A percentile compares a stretch with the other conserved stretches of the same genome.
These are phyloP conservation scores for Paraphaeosphaeria sporulosa DNA, from an alignment of 2,329 filamentous ascomycete species.

Conservation along the genomic window DNA sequence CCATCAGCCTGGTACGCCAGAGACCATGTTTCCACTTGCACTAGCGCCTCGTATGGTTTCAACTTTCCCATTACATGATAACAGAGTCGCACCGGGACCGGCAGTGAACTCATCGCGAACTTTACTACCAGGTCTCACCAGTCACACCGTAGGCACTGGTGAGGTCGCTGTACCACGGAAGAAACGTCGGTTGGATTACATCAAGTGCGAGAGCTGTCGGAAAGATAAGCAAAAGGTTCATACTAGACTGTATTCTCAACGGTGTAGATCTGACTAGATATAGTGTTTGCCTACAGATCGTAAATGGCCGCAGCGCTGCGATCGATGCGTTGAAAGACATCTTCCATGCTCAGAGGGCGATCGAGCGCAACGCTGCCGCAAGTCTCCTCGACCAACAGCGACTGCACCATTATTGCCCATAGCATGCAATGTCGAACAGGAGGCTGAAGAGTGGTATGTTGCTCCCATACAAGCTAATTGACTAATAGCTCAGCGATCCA, in stretches of 20 bases:
- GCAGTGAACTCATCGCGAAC: neutral
- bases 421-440: neutral
- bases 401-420: neutral
- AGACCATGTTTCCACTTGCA: neutral
- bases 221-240: conserved; percentile 14
- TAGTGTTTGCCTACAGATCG: conserved; percentile 7
- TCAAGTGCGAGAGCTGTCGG: conserved; percentile 12
- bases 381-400: neutral
- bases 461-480: neutral
- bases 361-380: neutral
- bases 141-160: neutral
- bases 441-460: neutral
- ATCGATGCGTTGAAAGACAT: conserved; percentile 10
- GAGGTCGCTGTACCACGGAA: neutral
- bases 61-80: neutral
- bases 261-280: neutral
- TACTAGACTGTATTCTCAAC: neutral
- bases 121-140: neutral
- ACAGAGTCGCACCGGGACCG: neutral
- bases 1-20: neutral
- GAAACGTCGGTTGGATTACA: conserved; percentile 4
- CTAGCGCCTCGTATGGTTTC: neutral
- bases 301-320: neutral
- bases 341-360: conserved; percentile 13
- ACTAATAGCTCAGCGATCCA: neutral